These are phyloP conservation scores for Panicum hallii DNA, from an alignment of 202 grass and related monocot species.

Conservation along the genomic window DNA sequence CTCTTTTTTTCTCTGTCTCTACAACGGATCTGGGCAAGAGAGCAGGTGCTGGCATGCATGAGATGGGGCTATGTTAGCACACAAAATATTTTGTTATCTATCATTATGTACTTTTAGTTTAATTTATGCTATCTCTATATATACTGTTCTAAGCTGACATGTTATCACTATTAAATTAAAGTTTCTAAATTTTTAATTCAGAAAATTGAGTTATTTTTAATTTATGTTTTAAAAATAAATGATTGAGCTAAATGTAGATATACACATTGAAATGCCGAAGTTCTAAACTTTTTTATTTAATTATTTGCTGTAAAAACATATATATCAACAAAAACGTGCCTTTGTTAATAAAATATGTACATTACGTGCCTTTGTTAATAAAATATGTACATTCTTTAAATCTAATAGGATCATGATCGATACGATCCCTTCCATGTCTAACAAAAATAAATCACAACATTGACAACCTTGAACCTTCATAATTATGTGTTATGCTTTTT, in stretches of 20 bases:
- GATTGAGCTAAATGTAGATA: not conserved
- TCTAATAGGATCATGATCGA: not conserved
- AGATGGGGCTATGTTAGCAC: not conserved
- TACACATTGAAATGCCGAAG: not conserved
- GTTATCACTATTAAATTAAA: not conserved
- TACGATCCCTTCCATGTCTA: not conserved
- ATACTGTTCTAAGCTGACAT: conserved; percentile 1
- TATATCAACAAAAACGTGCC: not conserved
- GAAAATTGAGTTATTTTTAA: not conserved
- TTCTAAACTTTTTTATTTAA: not conserved
- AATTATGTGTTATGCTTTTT: conserved; percentile 20
- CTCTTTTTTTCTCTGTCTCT: not conserved
- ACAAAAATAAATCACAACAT: conserved; percentile 4
- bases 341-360: not conserved
- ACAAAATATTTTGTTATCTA: not conserved
- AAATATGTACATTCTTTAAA: not conserved
- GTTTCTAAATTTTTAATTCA: not conserved
- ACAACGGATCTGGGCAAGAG: not conserved
- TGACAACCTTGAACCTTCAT: not conserved
- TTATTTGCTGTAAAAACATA: not conserved
- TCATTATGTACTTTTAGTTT: not conserved
- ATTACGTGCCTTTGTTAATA: not conserved
- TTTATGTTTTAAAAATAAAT: not conserved
- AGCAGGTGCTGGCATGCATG: not conserved
- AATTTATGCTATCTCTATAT: not conserved